Evolutionary conservation across 2,329 filamentous ascomycete genomes (phyloP), one percentile per base, ranked within the genome.

Genomic region (Aureobasidium sp.): DNA sequence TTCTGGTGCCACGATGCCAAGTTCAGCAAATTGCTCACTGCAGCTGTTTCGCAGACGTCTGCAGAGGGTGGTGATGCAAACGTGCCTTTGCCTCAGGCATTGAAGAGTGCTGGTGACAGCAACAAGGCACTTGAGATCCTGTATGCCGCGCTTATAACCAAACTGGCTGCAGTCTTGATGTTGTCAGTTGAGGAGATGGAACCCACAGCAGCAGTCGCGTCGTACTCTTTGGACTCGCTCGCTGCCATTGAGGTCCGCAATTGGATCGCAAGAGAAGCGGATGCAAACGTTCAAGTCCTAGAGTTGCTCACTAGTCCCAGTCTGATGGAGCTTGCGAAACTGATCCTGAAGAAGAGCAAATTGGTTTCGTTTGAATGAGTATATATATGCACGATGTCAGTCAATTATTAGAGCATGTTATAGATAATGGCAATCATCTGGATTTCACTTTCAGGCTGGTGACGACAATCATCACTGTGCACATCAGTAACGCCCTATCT

Each of bases 151-250:
- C 27, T 61, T 3, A 29, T 45, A 2, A 35, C 35, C 31, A 61
- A 61, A 45, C 37, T 61, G 10, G 60, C 60, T 10, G 47, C 54
- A 4, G 47, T 40, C 5, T 17, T 61, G 43, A 57, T 51, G 42
- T 29, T 61, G 33, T 31, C 31, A 0, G 51, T 51, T 10, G 60
- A 58, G 15, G 60, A 61, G n/a, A 58, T 61, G 27, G 60, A 61
- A 19, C 46, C 42, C 2, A 40, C 43, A 1, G 38, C 37, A 5
- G 51, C 60, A 5, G 53, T 61, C 7, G 47, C 47, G 5, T 42
- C 45, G 61, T 66, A 49, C 23, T 63, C 23, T 54, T 31, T 53
- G 55, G 65, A 37, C 51, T 65, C 9, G 50, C 62, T 42, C 57
- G 63, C 31, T 51, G 65, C 47, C 40, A 65, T 47, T 29, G 64